phyloP scores from a whole-genome alignment of 805 yeast genomes.

The Metschnikowia reukaufii region DNA sequence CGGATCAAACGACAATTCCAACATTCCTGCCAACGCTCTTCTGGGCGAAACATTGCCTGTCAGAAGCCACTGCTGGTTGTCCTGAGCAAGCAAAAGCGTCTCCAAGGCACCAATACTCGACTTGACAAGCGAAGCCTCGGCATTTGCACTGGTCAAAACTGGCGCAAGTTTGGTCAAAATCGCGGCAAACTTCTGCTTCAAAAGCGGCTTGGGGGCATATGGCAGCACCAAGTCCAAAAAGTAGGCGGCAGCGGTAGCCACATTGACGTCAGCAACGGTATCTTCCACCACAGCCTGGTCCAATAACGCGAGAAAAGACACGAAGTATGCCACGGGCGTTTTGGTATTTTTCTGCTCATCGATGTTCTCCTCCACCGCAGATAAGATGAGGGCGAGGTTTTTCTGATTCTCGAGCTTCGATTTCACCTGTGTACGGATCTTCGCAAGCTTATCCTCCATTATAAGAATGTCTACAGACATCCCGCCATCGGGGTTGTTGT shows the following conservation, averaged over 20 bases:
- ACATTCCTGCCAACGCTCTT: constrained; percentile 74
- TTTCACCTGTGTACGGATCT: constrained; percentile 66
- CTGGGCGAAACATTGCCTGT: constrained; percentile 65
- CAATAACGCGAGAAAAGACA: constrained; percentile 76
- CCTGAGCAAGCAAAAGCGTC: constrained; percentile 75
- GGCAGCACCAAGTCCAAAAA: constrained; percentile 79
- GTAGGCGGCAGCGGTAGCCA: constrained; percentile 78
- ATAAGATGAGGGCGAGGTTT: constrained; percentile 75
- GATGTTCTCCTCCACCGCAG: constrained; percentile 89
- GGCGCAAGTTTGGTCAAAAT: constrained; percentile 81
- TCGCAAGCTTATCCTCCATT: constrained; percentile 61
- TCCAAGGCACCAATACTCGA: constrained; percentile 88
- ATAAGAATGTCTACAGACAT: constrained; percentile 40
- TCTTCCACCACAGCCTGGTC: constrained; percentile 64
- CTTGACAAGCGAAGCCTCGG: constrained; percentile 78
- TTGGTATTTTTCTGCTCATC: constrained; percentile 59
- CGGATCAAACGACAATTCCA: constrained; percentile 78
- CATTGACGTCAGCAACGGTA: constrained; percentile 53
- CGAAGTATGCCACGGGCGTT: constrained; percentile 79
- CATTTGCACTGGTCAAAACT: constrained; percentile 62
- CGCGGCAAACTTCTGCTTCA: constrained; percentile 73
- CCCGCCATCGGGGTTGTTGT: constrained; percentile 42
- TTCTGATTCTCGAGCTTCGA: constrained; percentile 89
- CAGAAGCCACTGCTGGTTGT: constrained; percentile 70
- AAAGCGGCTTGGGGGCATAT: constrained; percentile 63